Conservation (phyloP, 305 asterid genomes). For the Coffea humblotiana region DNA sequence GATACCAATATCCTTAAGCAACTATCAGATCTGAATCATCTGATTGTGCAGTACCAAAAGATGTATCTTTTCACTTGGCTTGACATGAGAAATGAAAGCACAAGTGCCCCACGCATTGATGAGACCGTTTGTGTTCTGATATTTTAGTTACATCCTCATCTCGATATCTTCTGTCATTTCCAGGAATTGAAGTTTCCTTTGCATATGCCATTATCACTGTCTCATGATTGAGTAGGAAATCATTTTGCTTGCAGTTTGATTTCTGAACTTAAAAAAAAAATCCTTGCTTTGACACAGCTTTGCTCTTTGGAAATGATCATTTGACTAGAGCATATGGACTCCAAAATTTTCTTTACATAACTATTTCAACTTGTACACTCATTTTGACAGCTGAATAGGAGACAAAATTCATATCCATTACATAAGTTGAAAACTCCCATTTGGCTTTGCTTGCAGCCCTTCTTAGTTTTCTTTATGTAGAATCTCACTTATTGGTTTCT, state of each 20-base stretch:
- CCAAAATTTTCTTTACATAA: neutral
- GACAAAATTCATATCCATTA: constrained; percentile 4
- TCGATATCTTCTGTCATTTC: constrained; percentile 8
- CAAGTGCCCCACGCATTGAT: constrained; percentile 17
- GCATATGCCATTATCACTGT: neutral
- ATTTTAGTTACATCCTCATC: constrained; percentile 1
- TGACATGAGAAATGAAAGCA: constrained; percentile 11
- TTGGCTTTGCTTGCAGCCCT: neutral
- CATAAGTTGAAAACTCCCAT: neutral
- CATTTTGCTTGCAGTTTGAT: neutral
- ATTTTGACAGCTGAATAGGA: constrained; percentile 7
- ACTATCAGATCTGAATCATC: constrained; percentile 20
- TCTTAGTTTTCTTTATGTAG: neutral
- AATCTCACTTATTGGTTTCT: neutral
- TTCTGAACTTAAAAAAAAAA: neutral
- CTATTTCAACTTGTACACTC: neutral
- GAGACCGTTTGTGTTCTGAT: constrained; percentile 9
- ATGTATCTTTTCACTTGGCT: constrained; percentile 20
- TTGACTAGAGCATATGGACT: neutral
- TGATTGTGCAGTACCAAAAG: constrained; percentile 16
- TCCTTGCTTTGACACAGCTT: neutral
- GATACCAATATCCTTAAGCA: constrained; percentile 17
- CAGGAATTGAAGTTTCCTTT: constrained; percentile 6
- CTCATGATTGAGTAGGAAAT: constrained; percentile 16
- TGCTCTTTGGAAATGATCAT: constrained; percentile 10